Evolutionary conservation across 306 rosid species (phyloP).

Genomic region (Cicer arietinum): DNA sequence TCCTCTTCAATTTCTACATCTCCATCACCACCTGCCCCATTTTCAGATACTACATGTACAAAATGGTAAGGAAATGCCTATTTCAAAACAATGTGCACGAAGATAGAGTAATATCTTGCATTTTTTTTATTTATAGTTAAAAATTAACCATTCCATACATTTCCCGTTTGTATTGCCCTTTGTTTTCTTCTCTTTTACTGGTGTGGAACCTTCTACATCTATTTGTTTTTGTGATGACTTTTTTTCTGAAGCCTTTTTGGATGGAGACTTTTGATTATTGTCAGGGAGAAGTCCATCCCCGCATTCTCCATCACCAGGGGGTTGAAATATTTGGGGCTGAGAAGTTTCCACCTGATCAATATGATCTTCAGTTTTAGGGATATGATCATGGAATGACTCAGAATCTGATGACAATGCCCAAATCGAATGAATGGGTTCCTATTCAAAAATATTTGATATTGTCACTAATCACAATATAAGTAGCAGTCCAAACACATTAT

Average conservation of each 20-base stretch:
- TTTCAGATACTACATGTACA: slow-evolving; percentile 39
- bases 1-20: slow-evolving; percentile 61
- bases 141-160: slow-evolving; percentile 50
- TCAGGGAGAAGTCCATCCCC: slow-evolving; percentile 47
- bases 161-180: slow-evolving; percentile 48
- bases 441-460: slow-evolving; percentile 38
- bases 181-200: slow-evolving; percentile 53
- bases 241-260: slow-evolving; percentile 56
- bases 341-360: slow-evolving; percentile 51
- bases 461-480: slow-evolving; percentile 41
- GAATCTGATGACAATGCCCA: slow-evolving; percentile 80
- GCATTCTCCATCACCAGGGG: slow-evolving; percentile 42
- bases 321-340: slow-evolving; percentile 47
- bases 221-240: slow-evolving; percentile 52
- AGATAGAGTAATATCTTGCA: slow-evolving; percentile 34
- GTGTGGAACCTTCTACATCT: slow-evolving; percentile 44
- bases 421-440: slow-evolving; percentile 63
- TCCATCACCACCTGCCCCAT: slow-evolving; percentile 54
- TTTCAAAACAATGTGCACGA: slow-evolving; percentile 18
- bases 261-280: slow-evolving; percentile 55
- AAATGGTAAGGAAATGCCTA: slow-evolving; percentile 34
- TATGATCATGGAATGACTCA: slow-evolving; percentile 57
- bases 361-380: slow-evolving; percentile 50
- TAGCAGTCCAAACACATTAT: slow-evolving; percentile 5
- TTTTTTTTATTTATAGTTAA: not conserved